phyloP scores from a whole-genome alignment of 1,284 basidiomycete species.

The Microbotryum lychnidis-dioicae region DNA sequence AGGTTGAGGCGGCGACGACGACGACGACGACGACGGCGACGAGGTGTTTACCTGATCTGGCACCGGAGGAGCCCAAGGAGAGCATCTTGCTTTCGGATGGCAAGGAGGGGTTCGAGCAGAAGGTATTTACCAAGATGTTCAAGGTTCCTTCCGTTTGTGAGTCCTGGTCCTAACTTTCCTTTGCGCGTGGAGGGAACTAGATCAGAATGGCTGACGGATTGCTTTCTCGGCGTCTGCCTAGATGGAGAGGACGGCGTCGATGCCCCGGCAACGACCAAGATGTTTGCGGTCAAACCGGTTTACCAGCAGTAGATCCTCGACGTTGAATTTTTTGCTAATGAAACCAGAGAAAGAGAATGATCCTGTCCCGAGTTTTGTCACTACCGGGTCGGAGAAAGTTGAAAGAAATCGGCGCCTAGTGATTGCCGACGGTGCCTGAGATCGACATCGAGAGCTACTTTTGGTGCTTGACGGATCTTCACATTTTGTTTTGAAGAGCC shows the following conservation, averaged over 20 bases:
- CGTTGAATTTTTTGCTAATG: background rate
- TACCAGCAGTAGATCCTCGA: slow-evolving; percentile 4
- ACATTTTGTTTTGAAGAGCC: no score
- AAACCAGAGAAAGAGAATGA: background rate
- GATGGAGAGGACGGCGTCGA: slow-evolving; percentile 38
- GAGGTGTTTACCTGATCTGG: slow-evolving; percentile 19
- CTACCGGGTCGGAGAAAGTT: no score
- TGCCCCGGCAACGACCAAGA: slow-evolving; percentile 36
- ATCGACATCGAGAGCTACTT: no score
- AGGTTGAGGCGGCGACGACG: slow-evolving; percentile 7
- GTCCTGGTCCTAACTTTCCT: slow-evolving; percentile 15
- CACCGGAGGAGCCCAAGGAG: slow-evolving; percentile 23
- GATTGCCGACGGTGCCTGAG: no score
- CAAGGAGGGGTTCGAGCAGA: slow-evolving; percentile 42
- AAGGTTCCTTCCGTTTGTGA: slow-evolving; percentile 36
- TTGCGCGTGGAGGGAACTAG: background rate
- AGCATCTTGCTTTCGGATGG: slow-evolving; percentile 39
- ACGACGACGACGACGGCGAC: no score
- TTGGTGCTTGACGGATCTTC: no score
- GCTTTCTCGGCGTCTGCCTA: background rate
- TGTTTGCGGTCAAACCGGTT: slow-evolving; percentile 40
- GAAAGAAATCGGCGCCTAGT: no score
- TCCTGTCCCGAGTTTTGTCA: no score
- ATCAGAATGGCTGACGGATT: background rate
- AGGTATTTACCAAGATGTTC: slow-evolving; percentile 39